These are phyloP conservation scores for Epichloe baconii DNA, from an alignment of 2,329 filamentous ascomycete species.

Conservation along the genomic window DNA sequence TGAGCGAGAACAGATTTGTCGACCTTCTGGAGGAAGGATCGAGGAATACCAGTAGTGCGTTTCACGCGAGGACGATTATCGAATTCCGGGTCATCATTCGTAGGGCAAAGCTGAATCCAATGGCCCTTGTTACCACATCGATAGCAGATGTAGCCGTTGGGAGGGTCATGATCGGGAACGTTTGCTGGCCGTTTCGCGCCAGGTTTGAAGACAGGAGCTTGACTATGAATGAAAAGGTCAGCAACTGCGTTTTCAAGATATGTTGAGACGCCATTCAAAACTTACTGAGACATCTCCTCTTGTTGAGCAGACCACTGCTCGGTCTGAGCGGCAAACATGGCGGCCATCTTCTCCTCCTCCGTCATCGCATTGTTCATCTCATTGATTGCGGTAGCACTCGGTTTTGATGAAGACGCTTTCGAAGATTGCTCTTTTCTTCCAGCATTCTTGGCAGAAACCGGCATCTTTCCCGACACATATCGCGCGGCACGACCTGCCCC, in stretches of 20 bases:
- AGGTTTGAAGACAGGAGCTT: constrained; percentile 48
- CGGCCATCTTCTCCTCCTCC: constrained; percentile 86
- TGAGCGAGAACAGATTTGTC: constrained; percentile 74
- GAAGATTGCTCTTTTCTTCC: constrained; percentile 50
- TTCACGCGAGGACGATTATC: constrained; percentile 90
- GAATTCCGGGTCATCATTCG: constrained; percentile 95
- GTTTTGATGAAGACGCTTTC: constrained; percentile 44
- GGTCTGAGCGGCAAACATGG: constrained; percentile 80
- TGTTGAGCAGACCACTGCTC: constrained; percentile 91
- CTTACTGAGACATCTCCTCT: constrained; percentile 76
- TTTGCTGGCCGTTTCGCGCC: constrained; percentile 55
- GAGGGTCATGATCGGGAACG: constrained; percentile 85
- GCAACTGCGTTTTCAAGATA: constrained; percentile 3
- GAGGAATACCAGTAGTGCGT: constrained; percentile 90
- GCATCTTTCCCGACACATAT: constrained; percentile 95
- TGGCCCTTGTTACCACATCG: constrained; percentile 96
- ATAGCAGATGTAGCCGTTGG: constrained; percentile 90
- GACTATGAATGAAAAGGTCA: constrained; percentile 30
- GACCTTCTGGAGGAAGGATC: constrained; percentile 88
- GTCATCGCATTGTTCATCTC: constrained; percentile 71
- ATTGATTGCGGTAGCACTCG: constrained; percentile 42
- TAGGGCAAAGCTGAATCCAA: constrained; percentile 96
- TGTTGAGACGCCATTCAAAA: constrained; percentile 8
- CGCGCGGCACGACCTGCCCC: constrained; percentile 84
- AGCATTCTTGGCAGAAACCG: constrained; percentile 70